Base-by-base conservation (phyloP, 2,329 filamentous ascomycete species). In the Ophiostoma australiae region DNA sequence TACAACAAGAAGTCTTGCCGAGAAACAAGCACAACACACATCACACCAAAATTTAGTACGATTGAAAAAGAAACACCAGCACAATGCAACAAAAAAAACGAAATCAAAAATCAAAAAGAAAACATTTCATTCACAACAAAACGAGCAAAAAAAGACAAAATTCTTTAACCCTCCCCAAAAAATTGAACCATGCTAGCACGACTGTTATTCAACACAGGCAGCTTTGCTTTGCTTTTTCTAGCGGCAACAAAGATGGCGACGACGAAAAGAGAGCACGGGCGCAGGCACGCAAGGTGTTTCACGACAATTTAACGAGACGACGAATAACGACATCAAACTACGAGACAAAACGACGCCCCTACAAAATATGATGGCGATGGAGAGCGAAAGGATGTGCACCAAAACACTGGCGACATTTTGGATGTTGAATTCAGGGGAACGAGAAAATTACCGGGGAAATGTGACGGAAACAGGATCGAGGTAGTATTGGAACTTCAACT, bases 31-130 rank as follows among this genome's bases (percentile, higher is more conserved):
- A 33, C 4, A 31, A 33, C 33, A 66, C 63, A 66, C 63, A 37
- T 3, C 37, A 67, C 13, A 44, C 5, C n/a, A 67, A 67, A 67
- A 48, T 67, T 31, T 15, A 67, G 66, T 67, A 67, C 66, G 66
- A 67, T 33, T 31, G 23, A 67, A 67, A 66, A 39, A 35, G 17
- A 20, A 20, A 39, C 37, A 67, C 33, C 39, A 67, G 23, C 39
- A 67, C 66, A 48, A 27, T 27, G 15, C 66, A 39, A 66, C 37
- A 66, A 23, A 20, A 13, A 39, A 67, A 67, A 31, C 27, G 52
- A 67, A 44, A 67, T 41, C 37, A 67, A 41, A 33, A 67, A 67
- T 48, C 44, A 48, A 20, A 48, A 20, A 20, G 17, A 13, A 44
- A 44, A 13, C 10, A 44, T 17, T 44, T n/a, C 37, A 67, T 8